Base-by-base conservation (phyloP, 805 yeast species). In the Candida maesae region DNA sequence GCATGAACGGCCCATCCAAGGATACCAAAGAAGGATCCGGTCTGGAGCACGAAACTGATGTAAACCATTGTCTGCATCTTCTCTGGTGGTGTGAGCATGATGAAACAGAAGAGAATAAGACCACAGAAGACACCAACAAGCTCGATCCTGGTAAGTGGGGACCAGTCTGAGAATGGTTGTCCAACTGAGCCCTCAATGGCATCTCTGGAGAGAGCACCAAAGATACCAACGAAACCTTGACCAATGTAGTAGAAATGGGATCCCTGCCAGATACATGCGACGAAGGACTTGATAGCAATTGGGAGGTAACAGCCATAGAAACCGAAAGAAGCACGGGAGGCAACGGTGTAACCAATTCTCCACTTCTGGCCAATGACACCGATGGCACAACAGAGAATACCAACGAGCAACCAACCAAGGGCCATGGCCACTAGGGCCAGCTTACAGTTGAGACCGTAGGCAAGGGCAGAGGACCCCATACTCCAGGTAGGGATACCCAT, bases 181-280 rank as follows among this genome's bases (percentile, higher is more conserved):
- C 47, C 47, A 14, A 44, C 9, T n/a, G 15, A n/a, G 6, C 64
- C 61, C 2, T 71, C 58, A 56, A 70, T 60, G 8, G 53, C 58
- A 26, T 47, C 39, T 6, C 54, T 50, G 18, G 55, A 51, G 38
- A 62, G 53, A 19, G 55, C 45, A 10, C 58, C 52, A 20, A 59
- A 53, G 15, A 61, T 43, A 31, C 60, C 64, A 35, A 61, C 61
- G 28, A 64, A 52, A 29, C 66, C 64, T 42, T 61, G 58, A 10
- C 69, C 65, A 35, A 66, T 65, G 36, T 59, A 59, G 51, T 60
- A 59, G 7, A 68, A 59, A 44, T 63, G 61, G 34, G 63, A 65
- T 15, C 70, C 70, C 50, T 61, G 67, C 65, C 70, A 63, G 28
- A 67, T 60, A 25, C 60, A 57, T 16, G 67, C 65, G 3, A 63